Percentiles rank a stretch among this genome's conserved stretches.
phyloP scores from a whole-genome alignment of 495 filamentous ascomycete species.

The Penicillium odoratum region DNA sequence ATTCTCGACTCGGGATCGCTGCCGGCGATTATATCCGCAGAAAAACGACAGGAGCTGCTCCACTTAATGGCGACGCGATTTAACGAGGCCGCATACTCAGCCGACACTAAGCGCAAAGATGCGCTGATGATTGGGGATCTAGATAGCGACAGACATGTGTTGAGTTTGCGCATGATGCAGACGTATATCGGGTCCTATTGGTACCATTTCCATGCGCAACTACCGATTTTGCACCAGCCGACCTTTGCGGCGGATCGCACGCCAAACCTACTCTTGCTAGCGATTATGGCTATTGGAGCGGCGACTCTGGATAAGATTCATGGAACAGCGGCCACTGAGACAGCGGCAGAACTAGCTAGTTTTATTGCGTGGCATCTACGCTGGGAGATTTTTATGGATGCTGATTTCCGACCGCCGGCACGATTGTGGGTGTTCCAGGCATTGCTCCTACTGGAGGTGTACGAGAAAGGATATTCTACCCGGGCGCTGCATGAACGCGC shows the following conservation, averaged over 20 bases:
- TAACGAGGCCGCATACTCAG: constrained; percentile 75
- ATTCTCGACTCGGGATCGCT: constrained; percentile 81
- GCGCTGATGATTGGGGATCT: constrained; percentile 76
- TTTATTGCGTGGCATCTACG: constrained; percentile 90
- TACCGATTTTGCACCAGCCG: constrained; percentile 91
- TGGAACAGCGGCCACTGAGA: constrained; percentile 67
- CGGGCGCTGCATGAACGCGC: constrained; percentile 90
- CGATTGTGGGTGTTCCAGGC: constrained; percentile 99
- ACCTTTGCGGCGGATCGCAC: constrained; percentile 89
- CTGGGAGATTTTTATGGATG: constrained; percentile 90
- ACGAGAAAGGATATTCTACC: constrained; percentile 96
- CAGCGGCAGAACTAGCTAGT: constrained; percentile 74
- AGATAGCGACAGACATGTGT: constrained; percentile 69
- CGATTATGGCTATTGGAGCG: constrained; percentile 93
- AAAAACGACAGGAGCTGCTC: constrained; percentile 81
- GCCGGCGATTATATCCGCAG: constrained; percentile 79
- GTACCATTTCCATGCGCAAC: constrained; percentile 90
- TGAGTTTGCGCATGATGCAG: constrained; percentile 93
- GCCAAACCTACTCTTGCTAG: constrained; percentile 80
- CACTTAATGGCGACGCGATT: constrained; percentile 82
- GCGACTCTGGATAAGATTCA: constrained; percentile 82
- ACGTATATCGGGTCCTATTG: constrained; percentile 92
- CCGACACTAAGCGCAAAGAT: constrained; percentile 72
- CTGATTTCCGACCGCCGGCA: constrained; percentile 88
- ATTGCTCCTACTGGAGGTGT: constrained; percentile 83